Conservation (phyloP, 345 rosid genomes). For the Lagerstroemia speciosa region DNA sequence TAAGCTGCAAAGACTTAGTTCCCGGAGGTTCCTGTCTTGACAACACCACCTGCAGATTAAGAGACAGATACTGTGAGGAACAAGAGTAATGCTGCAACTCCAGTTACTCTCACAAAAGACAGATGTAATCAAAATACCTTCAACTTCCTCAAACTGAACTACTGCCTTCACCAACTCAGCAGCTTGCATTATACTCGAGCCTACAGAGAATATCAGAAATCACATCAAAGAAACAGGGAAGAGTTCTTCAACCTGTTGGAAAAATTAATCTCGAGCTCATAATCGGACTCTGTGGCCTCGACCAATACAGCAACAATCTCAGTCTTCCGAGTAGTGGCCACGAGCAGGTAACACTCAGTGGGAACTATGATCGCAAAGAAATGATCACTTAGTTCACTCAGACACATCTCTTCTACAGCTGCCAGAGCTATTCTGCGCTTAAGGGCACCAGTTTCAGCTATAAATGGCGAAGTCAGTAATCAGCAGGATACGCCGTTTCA, state of each 20-base stretch:
- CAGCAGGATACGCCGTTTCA: conserved; percentile 65
- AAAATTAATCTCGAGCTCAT: conserved; percentile 73
- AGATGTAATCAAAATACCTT: conserved; percentile 39
- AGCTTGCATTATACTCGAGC: conserved; percentile 70
- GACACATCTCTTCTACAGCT: conserved; percentile 68
- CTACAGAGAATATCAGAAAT: conserved; percentile 21
- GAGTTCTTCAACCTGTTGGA: conserved; percentile 53
- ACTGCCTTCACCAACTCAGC: conserved; percentile 76
- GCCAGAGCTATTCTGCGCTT: conserved; percentile 72
- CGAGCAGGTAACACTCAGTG: conserved; percentile 82
- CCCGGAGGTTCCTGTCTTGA: conserved; percentile 51
- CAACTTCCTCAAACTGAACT: conserved; percentile 67
- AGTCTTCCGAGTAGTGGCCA: conserved; percentile 86
- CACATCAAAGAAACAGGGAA: neutral
- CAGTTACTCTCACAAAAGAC: neutral
- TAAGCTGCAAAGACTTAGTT: conserved; percentile 24
- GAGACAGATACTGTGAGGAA: neutral
- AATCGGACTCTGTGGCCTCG: conserved; percentile 79
- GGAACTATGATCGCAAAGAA: conserved; percentile 82
- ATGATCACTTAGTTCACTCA: conserved; percentile 80
- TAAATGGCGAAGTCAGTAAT: conserved; percentile 74
- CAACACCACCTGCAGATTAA: conserved; percentile 59
- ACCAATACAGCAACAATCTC: conserved; percentile 77
- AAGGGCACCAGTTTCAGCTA: conserved; percentile 60
- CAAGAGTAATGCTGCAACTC: neutral